phyloP scores from a whole-genome alignment of 129 eudicot species.

The Kitagawia praeruptora region DNA sequence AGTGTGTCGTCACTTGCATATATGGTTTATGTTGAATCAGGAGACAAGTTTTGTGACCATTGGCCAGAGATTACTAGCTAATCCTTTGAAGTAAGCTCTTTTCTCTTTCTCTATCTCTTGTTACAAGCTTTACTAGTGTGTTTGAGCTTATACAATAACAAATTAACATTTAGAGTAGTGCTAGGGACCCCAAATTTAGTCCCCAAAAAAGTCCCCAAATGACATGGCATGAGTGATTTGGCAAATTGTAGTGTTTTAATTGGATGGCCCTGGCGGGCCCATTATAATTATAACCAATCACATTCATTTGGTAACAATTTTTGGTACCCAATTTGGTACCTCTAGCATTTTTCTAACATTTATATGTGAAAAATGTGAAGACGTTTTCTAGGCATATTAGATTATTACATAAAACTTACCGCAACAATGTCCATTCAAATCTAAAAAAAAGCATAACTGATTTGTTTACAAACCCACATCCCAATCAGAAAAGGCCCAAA shows the following conservation, averaged over 20 bases:
- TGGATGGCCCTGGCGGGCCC: too few relatives aligned
- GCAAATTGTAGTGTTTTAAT: too few relatives aligned
- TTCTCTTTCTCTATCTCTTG: background rate
- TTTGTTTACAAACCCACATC: background rate
- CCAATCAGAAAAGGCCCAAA: background rate
- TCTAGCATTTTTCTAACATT: too few relatives aligned
- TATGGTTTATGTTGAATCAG: slow-evolving; percentile 98
- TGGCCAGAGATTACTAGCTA: slow-evolving; percentile 90
- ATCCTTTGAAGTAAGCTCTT: slow-evolving; percentile 73
- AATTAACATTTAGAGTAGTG: too few relatives aligned
- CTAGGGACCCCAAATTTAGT: too few relatives aligned
- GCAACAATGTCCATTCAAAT: background rate
- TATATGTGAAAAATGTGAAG: background rate
- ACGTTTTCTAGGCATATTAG: background rate
- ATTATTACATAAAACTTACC: background rate
- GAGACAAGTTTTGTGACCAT: slow-evolving; percentile 96
- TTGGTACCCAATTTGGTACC: too few relatives aligned
- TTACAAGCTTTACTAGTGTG: background rate
- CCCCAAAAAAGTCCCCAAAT: too few relatives aligned
- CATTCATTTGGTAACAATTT: too few relatives aligned
- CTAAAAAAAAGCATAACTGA: background rate
- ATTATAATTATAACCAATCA: too few relatives aligned
- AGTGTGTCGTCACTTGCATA: slow-evolving; percentile 98
- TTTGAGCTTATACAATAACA: too few relatives aligned
- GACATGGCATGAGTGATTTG: too few relatives aligned